phyloP scores from a whole-genome alignment of 2,329 filamentous ascomycete species.

The Elsinoe ampelina region DNA sequence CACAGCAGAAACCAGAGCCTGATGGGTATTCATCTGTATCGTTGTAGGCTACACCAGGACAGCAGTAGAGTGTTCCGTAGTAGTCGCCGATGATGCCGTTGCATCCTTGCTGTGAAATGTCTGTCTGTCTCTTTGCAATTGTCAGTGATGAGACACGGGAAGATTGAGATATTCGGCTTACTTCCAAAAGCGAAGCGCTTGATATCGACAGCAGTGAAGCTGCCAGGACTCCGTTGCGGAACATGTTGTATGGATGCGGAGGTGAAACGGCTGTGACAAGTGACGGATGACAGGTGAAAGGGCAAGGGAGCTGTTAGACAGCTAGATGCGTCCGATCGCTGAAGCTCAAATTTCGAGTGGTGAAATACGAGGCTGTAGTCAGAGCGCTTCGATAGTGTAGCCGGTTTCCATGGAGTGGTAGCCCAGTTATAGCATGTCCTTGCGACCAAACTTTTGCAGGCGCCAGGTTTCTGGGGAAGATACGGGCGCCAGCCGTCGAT shows the following conservation, averaged over 20 bases:
- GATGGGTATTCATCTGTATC: background rate
- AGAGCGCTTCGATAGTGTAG: background rate
- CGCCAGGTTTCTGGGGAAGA: background rate
- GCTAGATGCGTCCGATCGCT: background rate
- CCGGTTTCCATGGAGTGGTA: constrained; percentile 2
- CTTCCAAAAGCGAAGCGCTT: background rate
- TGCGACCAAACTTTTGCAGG: background rate
- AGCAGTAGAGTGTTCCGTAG: constrained; percentile 11
- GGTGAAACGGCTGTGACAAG: background rate
- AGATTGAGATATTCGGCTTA: background rate
- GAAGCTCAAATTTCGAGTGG: background rate
- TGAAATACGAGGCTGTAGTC: constrained; percentile 4
- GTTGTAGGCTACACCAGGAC: constrained; percentile 5
- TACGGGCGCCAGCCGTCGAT: background rate
- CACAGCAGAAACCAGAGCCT: constrained; percentile 4
- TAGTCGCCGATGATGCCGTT: constrained; percentile 9
- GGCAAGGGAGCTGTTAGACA: background rate
- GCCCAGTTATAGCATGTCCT: constrained; percentile 9
- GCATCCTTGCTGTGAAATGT: constrained; percentile 6
- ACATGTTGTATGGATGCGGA: background rate
- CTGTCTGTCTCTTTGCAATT: background rate
- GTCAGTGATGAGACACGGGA: background rate
- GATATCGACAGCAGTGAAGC: constrained; percentile 4
- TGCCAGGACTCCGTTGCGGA: background rate
- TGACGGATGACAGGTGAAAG: background rate